Evolutionary conservation across 2,329 filamentous ascomycete genomes (phyloP), one percentile per base, ranked within the genome.

Genomic region (Trichocomaceae sp.): DNA sequence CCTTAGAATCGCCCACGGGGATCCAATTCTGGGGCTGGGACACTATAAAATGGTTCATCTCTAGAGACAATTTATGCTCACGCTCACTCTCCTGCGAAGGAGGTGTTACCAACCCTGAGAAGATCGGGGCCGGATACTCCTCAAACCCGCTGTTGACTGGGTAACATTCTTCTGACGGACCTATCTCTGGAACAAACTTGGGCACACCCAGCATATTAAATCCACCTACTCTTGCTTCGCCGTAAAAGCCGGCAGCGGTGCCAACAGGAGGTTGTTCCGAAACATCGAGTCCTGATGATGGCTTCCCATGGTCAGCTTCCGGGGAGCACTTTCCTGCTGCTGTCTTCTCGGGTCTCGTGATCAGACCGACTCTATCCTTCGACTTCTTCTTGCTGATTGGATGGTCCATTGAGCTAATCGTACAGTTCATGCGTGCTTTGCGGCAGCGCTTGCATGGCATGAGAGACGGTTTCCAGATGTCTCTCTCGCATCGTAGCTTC

Each of bases 391-490:
- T 50, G 39, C 37, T 50, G 7, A 33, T 33, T 10, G 47, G 39
- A 17, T 45, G 45, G 23, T 52, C 52, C 52, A 50, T 51, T 13
- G 57, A 53, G 35, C 53, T 58, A 19, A 58, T 58, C 9, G 54
- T 58, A 17, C 57, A 58, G 29, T 23, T 12, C 33, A 56, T 47
- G 15, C 45, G 50, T n/a, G 53, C 53, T 41, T 54, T 58, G 39
- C 57, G 54, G 29, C 57, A 58, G 10, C 57, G 57, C 42, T 54
- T 58, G 50, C 57, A 58, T 45, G 57, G 54, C 57, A 54, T 58
- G 10, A 58, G 54, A 45, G 53, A 50, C 20, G 53, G 53, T 19
- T 42, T 50, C 57, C 57, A 58, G 22, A 53, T 52, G 47, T 56
- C 57, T 23, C 57, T 58, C 19, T 58, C 57, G 42, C 57, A 58